Evolutionary conservation across 176 grass and related monocot species (phyloP).

Genomic region (Eremochloa ophiuroides): DNA sequence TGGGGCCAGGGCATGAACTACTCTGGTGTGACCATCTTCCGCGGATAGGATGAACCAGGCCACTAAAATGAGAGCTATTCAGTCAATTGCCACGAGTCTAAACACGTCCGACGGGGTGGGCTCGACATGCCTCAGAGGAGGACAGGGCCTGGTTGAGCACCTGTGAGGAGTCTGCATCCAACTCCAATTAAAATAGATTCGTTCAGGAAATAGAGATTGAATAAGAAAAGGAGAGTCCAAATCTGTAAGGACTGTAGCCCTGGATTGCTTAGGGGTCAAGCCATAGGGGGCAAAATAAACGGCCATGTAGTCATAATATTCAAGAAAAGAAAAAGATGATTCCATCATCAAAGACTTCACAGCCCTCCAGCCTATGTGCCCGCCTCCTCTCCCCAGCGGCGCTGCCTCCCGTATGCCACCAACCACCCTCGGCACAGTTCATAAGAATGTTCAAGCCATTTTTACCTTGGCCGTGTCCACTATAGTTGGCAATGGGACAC

Average conservation of each 20-base stretch:
- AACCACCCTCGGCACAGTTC: too few species aligned
- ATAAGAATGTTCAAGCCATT: too few species aligned
- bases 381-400: too few species aligned
- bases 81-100: background rate
- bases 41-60: background rate
- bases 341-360: background rate
- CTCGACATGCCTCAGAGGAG: too few species aligned
- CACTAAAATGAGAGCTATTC: background rate
- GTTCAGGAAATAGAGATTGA: background rate
- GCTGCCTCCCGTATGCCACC: too few species aligned
- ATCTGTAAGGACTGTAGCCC: background rate
- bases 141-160: too few species aligned
- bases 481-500: too few species aligned
- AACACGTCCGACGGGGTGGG: background rate
- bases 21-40: background rate
- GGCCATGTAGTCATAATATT: background rate
- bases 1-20: too few species aligned
- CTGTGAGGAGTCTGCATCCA: too few species aligned
- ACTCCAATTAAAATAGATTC: background rate
- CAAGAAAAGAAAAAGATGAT: background rate
- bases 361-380: background rate
- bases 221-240: background rate
- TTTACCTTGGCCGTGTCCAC: too few species aligned
- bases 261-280: background rate
- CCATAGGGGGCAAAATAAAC: background rate